Evolutionary conservation across 768 basidiomycete genomes (phyloP).

Genomic region (Leccinellum rugosiceps): DNA sequence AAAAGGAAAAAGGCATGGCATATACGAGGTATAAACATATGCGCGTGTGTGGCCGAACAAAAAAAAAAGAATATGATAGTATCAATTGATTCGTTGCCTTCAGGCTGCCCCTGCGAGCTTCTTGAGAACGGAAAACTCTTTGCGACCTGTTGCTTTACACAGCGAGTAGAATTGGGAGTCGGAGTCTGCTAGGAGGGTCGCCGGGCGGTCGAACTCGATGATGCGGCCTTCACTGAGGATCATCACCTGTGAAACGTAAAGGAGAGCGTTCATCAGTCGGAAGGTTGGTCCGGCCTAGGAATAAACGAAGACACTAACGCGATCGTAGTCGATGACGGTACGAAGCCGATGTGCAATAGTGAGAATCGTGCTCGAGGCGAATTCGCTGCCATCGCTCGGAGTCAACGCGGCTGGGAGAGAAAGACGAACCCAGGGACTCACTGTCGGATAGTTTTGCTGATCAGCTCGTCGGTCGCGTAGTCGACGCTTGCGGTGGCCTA

Average conservation of each 20-base stretch:
- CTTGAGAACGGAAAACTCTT: constrained; percentile 66
- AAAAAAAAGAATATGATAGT: neutral
- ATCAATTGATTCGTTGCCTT: neutral
- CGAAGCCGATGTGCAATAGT: constrained; percentile 80
- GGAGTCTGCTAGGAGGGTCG: constrained; percentile 49
- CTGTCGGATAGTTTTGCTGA: constrained; percentile 78
- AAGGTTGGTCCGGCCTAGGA: neutral
- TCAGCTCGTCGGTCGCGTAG: constrained; percentile 87
- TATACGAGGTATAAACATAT: constrained; percentile 2
- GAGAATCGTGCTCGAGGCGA: constrained; percentile 75
- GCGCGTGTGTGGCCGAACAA: neutral
- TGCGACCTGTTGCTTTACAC: constrained; percentile 71
- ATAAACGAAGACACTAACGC: constrained; percentile 43
- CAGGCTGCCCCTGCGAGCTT: constrained; percentile 52
- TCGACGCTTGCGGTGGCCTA: constrained; percentile 77
- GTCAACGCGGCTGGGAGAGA: neutral
- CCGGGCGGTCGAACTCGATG: constrained; percentile 71
- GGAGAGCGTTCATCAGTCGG: neutral
- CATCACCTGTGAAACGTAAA: constrained; percentile 50
- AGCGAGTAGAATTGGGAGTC: constrained; percentile 62
- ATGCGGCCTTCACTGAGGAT: constrained; percentile 77
- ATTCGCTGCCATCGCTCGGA: constrained; percentile 47
- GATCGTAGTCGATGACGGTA: constrained; percentile 82
- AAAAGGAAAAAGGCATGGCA: neutral
- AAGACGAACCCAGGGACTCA: constrained; percentile 33